phyloP scores from a whole-genome alignment of 805 yeast genomes.

The Ogataea corticis region DNA sequence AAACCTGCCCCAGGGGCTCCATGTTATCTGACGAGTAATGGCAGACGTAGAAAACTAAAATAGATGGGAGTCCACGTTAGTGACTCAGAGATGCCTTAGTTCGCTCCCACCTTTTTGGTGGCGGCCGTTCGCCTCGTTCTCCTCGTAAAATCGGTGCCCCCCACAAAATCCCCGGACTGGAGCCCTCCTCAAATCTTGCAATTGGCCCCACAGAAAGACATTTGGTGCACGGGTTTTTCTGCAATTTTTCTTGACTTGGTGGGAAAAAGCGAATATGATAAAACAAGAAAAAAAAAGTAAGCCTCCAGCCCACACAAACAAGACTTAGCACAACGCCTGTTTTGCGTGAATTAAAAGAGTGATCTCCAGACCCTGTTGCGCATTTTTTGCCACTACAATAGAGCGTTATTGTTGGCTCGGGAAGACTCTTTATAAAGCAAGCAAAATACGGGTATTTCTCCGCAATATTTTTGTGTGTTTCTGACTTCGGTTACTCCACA shows the following conservation, averaged over 20 bases:
- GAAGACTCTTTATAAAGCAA: no score
- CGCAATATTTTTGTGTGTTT: background rate
- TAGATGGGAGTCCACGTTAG: no score
- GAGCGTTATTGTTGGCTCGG: no score
- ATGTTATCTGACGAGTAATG: no score
- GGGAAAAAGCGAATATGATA: constrained; percentile 5
- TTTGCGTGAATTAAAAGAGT: no score
- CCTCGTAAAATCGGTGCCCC: background rate
- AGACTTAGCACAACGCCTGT: background rate
- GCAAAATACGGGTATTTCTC: background rate
- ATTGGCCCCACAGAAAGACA: background rate
- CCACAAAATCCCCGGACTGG: constrained; percentile 3
- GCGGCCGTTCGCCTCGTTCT: background rate
- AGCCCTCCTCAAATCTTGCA: constrained; percentile 1
- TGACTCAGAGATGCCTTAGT: no score
- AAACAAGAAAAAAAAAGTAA: constrained; percentile 3
- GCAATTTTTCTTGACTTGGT: constrained; percentile 2
- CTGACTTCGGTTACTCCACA: background rate
- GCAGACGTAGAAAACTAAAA: no score
- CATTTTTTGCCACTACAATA: no score
- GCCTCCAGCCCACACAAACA: constrained; percentile 3
- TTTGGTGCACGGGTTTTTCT: constrained; percentile 1
- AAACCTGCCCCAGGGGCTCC: no score
- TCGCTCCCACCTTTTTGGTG: no score
- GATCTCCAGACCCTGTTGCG: no score